Base-by-base conservation (phyloP, 495 filamentous ascomycete genomes). In the Aspergillus olivimuriae region DNA sequence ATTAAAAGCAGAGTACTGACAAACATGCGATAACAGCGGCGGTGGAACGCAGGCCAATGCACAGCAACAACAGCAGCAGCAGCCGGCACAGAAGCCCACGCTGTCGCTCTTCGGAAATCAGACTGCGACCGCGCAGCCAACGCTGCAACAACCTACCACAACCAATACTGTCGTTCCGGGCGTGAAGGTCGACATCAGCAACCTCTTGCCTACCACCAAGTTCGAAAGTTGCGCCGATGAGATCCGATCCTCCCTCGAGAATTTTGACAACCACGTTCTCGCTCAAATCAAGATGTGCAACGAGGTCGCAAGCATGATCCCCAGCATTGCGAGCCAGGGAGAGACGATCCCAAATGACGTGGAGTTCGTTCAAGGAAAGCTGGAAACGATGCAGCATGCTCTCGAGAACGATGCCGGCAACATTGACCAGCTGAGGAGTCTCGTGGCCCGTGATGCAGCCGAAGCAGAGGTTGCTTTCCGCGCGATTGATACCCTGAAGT, bases 141-240 rank as follows among this genome's bases (percentile, higher is more conserved):
- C 72, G 37, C 70, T 75, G 47, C 63, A 63, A 51, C 46, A 73
- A 65, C 55, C 58, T 47, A 44, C 72, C 46, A 39, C 78, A 58
- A 41, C 59, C 51, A 46, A 53, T 15, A 60, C 61, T n/a, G 56
- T 70, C 44, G 60, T 74, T 31, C 65, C 84, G 5, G 87, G 88
- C 5, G 86, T 89, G 14, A 82, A 83, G 41, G 81, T 95, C 26
- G 84, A 89, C 62, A 57, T 85, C 21, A 76, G 73, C 59, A 82
- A 87, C 56, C 70, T 96, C 17, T 76, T 85, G 9, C 78, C 84
- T 4, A 95, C 89, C 0, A 95, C 92, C 6, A 84, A 92, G 43
- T 95, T 89, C 68, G 82, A 83, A 59, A 91, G 95, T 66, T 81
- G 94, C 30, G 77, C 86, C 33, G 84, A 90, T 51, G 77, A 84